Percentiles rank a stretch among this genome's conserved stretches.
These are phyloP conservation scores for Dipodascus albidus DNA, from an alignment of 805 yeast genomes.

Conservation along the genomic window DNA sequence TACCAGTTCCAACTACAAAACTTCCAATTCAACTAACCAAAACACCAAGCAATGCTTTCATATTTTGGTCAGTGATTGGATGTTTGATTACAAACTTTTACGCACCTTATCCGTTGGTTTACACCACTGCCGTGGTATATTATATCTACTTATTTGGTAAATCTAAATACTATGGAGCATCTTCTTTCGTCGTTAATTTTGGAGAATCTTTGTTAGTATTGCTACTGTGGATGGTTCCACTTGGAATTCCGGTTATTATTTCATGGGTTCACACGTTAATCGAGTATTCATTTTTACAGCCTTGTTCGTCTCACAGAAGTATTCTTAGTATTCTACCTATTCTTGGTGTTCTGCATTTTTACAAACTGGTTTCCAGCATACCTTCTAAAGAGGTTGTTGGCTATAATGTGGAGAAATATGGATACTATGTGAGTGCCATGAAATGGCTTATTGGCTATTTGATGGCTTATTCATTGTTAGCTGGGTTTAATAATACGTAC, in stretches of 20 bases:
- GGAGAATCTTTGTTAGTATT: constrained; percentile 51
- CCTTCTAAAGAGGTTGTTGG: constrained; percentile 39
- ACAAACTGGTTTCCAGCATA: constrained; percentile 41
- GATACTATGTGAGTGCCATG: constrained; percentile 20
- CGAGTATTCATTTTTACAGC: constrained; percentile 41
- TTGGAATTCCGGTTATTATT: constrained; percentile 63
- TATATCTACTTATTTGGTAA: constrained; percentile 8
- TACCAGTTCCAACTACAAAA: background rate
- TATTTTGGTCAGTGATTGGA: background rate
- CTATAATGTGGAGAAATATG: constrained; percentile 14
- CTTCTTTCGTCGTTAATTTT: constrained; percentile 31
- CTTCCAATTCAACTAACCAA: background rate
- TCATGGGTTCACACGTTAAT: constrained; percentile 70
- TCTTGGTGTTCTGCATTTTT: constrained; percentile 21
- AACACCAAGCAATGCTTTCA: background rate
- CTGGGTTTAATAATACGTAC: constrained; percentile 70
- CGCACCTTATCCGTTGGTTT: background rate
- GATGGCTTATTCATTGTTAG: constrained; percentile 49
- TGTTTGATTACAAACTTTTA: background rate
- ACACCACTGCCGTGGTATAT: constrained; percentile 6
- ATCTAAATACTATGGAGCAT: background rate
- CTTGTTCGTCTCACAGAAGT: constrained; percentile 81
- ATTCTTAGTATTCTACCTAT: constrained; percentile 67
- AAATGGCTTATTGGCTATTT: constrained; percentile 35
- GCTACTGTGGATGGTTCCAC: constrained; percentile 70